Conservation (phyloP, 306 rosid species). For the cucumber (Cucumis sativus) region DNA sequence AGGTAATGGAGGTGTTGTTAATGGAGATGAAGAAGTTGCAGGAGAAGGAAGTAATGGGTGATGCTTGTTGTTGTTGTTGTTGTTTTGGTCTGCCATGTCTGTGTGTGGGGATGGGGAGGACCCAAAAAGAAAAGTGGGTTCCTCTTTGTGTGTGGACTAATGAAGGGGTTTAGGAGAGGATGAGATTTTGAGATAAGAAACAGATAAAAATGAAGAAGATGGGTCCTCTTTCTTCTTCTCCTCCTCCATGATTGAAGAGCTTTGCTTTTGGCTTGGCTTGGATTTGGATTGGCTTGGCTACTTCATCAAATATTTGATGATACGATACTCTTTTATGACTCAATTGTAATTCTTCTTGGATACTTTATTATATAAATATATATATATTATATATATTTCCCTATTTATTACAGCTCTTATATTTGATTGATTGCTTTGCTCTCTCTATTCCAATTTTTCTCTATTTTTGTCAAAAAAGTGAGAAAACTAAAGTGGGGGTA, state of each 20-base stretch:
- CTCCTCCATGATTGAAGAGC: background rate
- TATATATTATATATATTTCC: no score
- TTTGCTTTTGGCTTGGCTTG: background rate
- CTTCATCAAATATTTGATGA: no score
- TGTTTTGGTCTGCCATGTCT: conserved; percentile 38
- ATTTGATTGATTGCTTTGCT: no score
- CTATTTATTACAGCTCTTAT: no score
- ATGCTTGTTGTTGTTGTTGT: background rate
- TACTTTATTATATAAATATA: no score
- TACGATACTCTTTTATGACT: no score
- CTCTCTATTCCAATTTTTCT: no score
- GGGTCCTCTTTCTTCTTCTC: background rate
- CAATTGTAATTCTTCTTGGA: no score
- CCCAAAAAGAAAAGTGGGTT: conserved; percentile 16
- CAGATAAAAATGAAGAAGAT: background rate
- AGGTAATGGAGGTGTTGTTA: no score
- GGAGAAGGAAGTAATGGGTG: background rate
- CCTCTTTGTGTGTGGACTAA: conserved; percentile 15
- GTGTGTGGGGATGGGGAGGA: conserved; percentile 7
- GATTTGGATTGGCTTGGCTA: background rate
- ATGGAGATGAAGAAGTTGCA: background rate
- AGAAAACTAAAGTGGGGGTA: no score
- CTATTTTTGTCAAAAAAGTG: no score
- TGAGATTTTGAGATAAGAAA: background rate
- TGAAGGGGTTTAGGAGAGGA: conserved; percentile 2